Evolutionary conservation across 1,139 yeast genomes (phyloP).

Genomic region (Zhuliangozyma parablackwelliae): DNA sequence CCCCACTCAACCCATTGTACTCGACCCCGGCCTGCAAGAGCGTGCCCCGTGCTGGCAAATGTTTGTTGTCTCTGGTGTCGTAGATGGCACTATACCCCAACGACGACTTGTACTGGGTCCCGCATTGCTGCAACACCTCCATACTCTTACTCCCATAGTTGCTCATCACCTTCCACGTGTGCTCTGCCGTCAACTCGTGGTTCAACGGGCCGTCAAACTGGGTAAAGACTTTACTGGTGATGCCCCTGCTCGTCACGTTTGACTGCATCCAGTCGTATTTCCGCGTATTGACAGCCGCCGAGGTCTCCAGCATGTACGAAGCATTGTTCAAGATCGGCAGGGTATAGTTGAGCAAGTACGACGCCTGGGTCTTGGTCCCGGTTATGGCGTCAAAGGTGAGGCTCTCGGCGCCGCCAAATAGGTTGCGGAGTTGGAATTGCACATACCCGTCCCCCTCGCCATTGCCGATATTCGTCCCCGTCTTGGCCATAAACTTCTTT

Average conservation of each 20-base stretch:
- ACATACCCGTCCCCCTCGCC: slow-evolving; percentile 94
- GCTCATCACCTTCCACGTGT: slow-evolving; percentile 56
- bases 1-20: slow-evolving; percentile 41
- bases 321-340: slow-evolving; percentile 58
- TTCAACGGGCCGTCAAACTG: slow-evolving; percentile 21
- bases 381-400: slow-evolving; percentile 69
- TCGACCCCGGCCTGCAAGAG: slow-evolving; percentile 55
- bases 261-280: slow-evolving; percentile 67
- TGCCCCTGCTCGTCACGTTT: slow-evolving; percentile 56
- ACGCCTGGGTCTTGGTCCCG: slow-evolving; percentile 77
- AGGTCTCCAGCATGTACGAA: slow-evolving; percentile 50
- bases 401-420: slow-evolving; percentile 87
- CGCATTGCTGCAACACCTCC: slow-evolving; percentile 45
- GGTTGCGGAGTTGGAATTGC: slow-evolving; percentile 67
- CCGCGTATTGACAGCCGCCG: slow-evolving; percentile 55
- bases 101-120: slow-evolving; percentile 58
- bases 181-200: slow-evolving; percentile 65
- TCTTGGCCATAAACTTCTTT: slow-evolving; percentile 67
- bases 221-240: slow-evolving; percentile 47
- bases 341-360: slow-evolving; percentile 59
- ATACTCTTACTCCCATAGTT: slow-evolving; percentile 35
- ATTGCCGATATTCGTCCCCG: slow-evolving; percentile 93
- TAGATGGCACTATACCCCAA: slow-evolving; percentile 46
- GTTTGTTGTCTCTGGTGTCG: slow-evolving; percentile 55
- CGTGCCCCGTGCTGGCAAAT: slow-evolving; percentile 58